Evolutionary conservation across 495 filamentous ascomycete species (phyloP), one percentile per base, ranked within the genome.

Genomic region (Poronia punctata): DNA sequence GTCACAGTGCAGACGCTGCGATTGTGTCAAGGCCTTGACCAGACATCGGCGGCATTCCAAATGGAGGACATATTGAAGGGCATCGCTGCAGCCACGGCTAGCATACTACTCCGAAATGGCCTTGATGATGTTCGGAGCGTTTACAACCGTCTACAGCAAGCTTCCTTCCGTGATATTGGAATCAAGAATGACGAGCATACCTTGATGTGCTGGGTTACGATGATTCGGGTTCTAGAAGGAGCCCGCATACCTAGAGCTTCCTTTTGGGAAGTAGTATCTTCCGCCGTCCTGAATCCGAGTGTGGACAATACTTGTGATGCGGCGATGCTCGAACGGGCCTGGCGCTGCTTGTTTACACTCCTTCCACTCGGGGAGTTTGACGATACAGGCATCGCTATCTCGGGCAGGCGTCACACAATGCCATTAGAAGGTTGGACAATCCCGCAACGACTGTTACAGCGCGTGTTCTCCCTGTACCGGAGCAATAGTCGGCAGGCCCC

Each of bases 341-440:
- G 92, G 92, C 71, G 72, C 25, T 62, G 69, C n/a, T 45, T 88
- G 27, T 93, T 90, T 49, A 78, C 76, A 0, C 55, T 87, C 2
- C 61, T 95, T 8, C 90, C 92, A 3, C 66, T 90, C 3, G 64
- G 75, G 15, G 88, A 94, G 46, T 72, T 98, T 33, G 81, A 96
- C 56, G 56, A 58, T 12, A 56, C 63, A 47, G 90, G 90, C 1
- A 61, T 85, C 31, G 53, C 78, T 18, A 62, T 72, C 10, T 57
- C 72, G 11, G 76, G 80, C 0, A 59, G 64, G 7, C 75, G 83
- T 19, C 75, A 82, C 45, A 59, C 60, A 14, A 35, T 48, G 3
- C 48, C 59, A 0, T 52, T 74, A 25, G 84, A 90, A 40, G 84
- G 87, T 23, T 98, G 92, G 92, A 45, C 47, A 8, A 50, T 82